These are phyloP conservation scores for Phanerochaete carnosa DNA, from an alignment of 768 basidiomycete species.

Conservation along the genomic window DNA sequence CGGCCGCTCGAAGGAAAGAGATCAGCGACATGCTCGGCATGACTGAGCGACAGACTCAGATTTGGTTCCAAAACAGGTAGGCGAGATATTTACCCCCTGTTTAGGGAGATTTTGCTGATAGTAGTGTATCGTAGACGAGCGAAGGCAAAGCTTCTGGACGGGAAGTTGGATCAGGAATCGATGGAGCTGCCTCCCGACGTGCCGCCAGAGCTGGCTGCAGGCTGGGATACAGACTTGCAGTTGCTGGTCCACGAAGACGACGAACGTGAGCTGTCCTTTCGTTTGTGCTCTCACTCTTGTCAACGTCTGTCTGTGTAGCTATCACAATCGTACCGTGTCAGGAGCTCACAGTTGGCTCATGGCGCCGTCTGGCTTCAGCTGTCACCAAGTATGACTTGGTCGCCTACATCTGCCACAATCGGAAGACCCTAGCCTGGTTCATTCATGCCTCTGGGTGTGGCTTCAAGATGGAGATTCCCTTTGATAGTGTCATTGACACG, in stretches of 20 bases:
- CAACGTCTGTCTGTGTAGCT: slow-evolving; percentile 35
- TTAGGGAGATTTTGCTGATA: neutral
- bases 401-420: slow-evolving; percentile 69
- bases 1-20: slow-evolving; percentile 65
- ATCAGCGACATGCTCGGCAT: slow-evolving; percentile 74
- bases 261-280: slow-evolving; percentile 51
- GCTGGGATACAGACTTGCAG: slow-evolving; percentile 58
- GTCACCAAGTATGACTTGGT: slow-evolving; percentile 61
- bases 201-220: slow-evolving; percentile 49
- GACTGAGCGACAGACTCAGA: slow-evolving; percentile 85
- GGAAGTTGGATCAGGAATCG: slow-evolving; percentile 43
- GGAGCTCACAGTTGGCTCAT: slow-evolving; percentile 71
- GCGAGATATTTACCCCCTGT: slow-evolving; percentile 8
- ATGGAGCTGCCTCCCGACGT: slow-evolving; percentile 41
- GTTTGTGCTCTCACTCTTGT: neutral
- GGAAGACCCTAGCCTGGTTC: slow-evolving; percentile 73
- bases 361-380: slow-evolving; percentile 67
- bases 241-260: slow-evolving; percentile 71
- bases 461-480: slow-evolving; percentile 86
- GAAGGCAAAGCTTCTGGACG: slow-evolving; percentile 72
- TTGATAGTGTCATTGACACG: slow-evolving; percentile 55
- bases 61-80: slow-evolving; percentile 88
- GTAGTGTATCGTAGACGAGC: slow-evolving; percentile 52
- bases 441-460: slow-evolving; percentile 67
- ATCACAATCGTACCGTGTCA: slow-evolving; percentile 75